Base-by-base conservation (phyloP, 257 asterid species). In the Solanum virginianum region DNA sequence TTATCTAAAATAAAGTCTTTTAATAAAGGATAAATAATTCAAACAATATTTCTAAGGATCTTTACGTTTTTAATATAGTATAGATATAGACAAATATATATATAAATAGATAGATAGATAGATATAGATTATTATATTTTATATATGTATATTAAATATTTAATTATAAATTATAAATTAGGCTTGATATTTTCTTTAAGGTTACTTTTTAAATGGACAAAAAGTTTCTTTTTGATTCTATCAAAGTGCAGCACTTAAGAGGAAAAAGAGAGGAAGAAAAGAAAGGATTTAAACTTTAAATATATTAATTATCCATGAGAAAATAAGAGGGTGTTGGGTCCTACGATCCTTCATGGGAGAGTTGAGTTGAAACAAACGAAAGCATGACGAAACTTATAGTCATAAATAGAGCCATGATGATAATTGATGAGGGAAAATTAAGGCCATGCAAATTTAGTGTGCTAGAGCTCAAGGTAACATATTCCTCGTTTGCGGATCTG, bases 351-450 rank as follows among this genome's bases (percentile, higher is more conserved):
- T 24, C 63, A 77, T 77, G 82, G 63, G 3, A 26, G 60, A 77
- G 63, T 5, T 26, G 63, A 77, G 82, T 85, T 91, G 86, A 90
- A 88, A 81, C 90, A 85, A 59, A 82, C 98, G 97, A 89, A 88
- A 94, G 98, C 99, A 92, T 95, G 99, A 94, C 95, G 93, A 89
- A 74, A 86, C 71, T 77, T 9, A 77, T 77, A 14, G 47, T 29
- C 82, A 77, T 26, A 16, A 51, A 75, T 49, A 14, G 60, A 49
- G 17, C 5, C 82, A 77, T 51, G 43, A 77, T 75, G 29, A 71
- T 43, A 71, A 75, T 8, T 75, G 1, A 47, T 74, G 22, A 74
- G 20, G 32, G 55, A 9, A 65, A 65, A 65, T 65, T 49, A 75
- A 77, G 82, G 47, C 24, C 83, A 87, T 79, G 74, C 36, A 81